These are phyloP conservation scores for Nymphaea thermarum DNA, from an alignment of 164 flowering plant species.

Conservation along the genomic window DNA sequence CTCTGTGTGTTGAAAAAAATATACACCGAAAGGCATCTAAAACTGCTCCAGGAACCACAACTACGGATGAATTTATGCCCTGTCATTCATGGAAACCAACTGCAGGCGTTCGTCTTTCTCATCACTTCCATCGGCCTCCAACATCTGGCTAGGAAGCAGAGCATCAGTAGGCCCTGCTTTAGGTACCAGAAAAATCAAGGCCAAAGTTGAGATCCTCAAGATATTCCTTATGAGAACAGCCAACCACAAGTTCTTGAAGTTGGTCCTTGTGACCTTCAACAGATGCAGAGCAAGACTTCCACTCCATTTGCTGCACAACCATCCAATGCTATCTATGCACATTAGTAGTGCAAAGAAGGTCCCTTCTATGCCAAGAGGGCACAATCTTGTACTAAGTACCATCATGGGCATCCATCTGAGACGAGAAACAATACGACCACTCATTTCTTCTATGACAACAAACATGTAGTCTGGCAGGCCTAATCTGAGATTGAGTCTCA, in stretches of 20 bases:
- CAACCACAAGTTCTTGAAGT: slow-evolving; percentile 54
- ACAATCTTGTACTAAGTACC: slow-evolving; percentile 48
- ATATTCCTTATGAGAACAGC: slow-evolving; percentile 33
- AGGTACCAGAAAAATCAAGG: slow-evolving; percentile 56
- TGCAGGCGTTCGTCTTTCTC: slow-evolving; percentile 24
- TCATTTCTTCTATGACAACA: slow-evolving; percentile 42
- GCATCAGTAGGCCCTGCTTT: slow-evolving; percentile 25
- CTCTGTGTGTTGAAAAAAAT: too few species aligned
- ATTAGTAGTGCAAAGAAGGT: slow-evolving; percentile 72
- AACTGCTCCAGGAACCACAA: too few species aligned
- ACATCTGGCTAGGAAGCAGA: slow-evolving; percentile 22
- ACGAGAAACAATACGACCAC: slow-evolving; percentile 24
- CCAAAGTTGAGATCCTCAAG: slow-evolving; percentile 36
- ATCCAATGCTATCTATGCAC: slow-evolving; percentile 66
- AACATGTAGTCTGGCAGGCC: slow-evolving; percentile 59
- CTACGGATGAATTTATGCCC: too few species aligned
- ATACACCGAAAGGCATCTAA: too few species aligned
- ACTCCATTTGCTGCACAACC: slow-evolving; percentile 37
- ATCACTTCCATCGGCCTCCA: slow-evolving; percentile 1
- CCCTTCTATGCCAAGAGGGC: slow-evolving; percentile 26
- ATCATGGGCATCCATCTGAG: slow-evolving; percentile 74
- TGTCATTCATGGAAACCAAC: slow-evolving; percentile 20
- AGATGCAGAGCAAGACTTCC: slow-evolving; percentile 56
- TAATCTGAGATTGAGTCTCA: slow-evolving; percentile 45
- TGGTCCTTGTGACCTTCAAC: slow-evolving; percentile 49